phyloP scores from a whole-genome alignment of 192 early-diverging fungal species.

The Coemansia sp. region DNA sequence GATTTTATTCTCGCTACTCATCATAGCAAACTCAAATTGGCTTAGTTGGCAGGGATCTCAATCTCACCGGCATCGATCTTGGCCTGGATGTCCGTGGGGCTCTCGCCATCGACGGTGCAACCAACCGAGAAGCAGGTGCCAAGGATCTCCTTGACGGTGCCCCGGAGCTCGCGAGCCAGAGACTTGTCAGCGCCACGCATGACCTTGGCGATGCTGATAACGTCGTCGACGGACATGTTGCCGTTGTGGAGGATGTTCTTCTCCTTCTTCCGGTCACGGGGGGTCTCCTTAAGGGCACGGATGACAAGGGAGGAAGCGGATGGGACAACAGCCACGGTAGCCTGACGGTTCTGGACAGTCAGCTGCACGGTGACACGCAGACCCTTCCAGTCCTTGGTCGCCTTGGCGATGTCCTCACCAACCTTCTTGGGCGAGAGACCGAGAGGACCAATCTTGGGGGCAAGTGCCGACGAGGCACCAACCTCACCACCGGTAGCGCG shows the following conservation, averaged over 20 bases:
- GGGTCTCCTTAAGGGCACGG: conserved; percentile 95
- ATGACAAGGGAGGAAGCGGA: conserved; percentile 96
- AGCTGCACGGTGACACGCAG: conserved; percentile 97
- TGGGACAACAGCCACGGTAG: conserved; percentile 93
- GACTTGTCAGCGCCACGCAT: conserved; percentile 90
- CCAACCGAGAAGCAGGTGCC: conserved; percentile 94
- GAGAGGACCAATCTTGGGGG: conserved; percentile 99
- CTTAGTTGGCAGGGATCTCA: conserved; percentile 62
- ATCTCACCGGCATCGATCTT: conserved; percentile 87
- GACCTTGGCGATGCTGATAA: conserved; percentile 94
- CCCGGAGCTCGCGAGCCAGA: conserved; percentile 87
- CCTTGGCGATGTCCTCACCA: conserved; percentile 99
- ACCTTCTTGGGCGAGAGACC: conserved; percentile 99
- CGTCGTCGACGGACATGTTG: conserved; percentile 91
- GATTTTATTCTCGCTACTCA: conserved; percentile 10
- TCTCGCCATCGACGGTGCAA: conserved; percentile 98
- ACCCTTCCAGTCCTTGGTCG: conserved; percentile 99
- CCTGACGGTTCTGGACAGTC: conserved; percentile 99
- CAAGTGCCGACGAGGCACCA: conserved; percentile 94
- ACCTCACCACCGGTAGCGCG: conserved; percentile 98
- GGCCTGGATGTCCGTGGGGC: conserved; percentile 82
- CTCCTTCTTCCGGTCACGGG: conserved; percentile 99
- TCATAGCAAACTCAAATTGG: conserved; percentile 18
- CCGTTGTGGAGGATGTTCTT: conserved; percentile 99
- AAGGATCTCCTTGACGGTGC: conserved; percentile 96